phyloP scores from a whole-genome alignment of 345 rosid genomes.

The Hibiscus trionum region DNA sequence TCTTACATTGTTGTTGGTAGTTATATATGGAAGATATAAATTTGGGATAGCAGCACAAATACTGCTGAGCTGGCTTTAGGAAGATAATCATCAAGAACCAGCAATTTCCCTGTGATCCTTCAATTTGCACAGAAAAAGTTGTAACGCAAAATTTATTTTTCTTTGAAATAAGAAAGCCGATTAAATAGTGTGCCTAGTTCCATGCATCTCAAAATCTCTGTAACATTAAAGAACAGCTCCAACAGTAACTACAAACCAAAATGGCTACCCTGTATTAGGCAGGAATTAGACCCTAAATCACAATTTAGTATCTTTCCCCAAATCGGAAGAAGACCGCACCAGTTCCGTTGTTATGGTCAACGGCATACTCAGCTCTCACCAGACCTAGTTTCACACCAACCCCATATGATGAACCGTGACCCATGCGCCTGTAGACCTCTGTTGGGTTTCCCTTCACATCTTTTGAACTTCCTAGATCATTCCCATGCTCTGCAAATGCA shows the following conservation, averaged over 20 bases:
- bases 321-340: slow-evolving; percentile 89
- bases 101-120: too few species aligned
- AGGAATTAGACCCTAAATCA: slow-evolving; percentile 2
- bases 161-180: slow-evolving; percentile 4
- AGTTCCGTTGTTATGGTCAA: slow-evolving; percentile 82
- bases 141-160: background rate
- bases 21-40: too few species aligned
- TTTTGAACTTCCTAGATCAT: slow-evolving; percentile 86
- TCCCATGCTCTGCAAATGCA: slow-evolving; percentile 94
- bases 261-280: slow-evolving; percentile 10
- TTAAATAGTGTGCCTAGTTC: slow-evolving; percentile 13
- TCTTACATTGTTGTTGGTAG: too few species aligned
- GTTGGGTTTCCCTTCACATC: slow-evolving; percentile 98
- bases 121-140: background rate
- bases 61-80: too few species aligned
- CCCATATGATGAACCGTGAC: slow-evolving; percentile 95
- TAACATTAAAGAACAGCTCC: background rate
- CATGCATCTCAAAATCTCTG: slow-evolving; percentile 4
- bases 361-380: slow-evolving; percentile 92
- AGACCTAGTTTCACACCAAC: slow-evolving; percentile 79
- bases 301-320: slow-evolving; percentile 79
- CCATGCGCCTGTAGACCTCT: slow-evolving; percentile 84
- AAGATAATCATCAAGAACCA: too few species aligned
- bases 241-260: background rate
- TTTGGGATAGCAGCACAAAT: too few species aligned